Evolutionary conservation across 192 early-diverging fungal genomes (phyloP).

Genomic region (Umbelopsis sp.): DNA sequence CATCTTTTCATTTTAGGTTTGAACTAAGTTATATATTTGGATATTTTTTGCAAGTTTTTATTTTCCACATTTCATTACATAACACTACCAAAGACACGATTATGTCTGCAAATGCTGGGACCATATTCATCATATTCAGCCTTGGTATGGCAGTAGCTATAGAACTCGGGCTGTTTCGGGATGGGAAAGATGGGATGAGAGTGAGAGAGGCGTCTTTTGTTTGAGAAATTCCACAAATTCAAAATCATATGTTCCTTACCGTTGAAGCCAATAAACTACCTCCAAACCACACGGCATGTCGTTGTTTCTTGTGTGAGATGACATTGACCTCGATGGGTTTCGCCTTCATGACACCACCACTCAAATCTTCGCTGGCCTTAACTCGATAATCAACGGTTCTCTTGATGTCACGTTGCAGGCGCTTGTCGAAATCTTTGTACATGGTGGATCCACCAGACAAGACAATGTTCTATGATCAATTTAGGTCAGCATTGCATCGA

Average conservation of each 20-base stretch:
- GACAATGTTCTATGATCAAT: slow-evolving; percentile 85
- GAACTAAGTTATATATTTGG: too few relatives aligned
- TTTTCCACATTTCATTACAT: slow-evolving; percentile 26
- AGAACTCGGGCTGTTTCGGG: slow-evolving; percentile 78
- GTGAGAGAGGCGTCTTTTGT: slow-evolving; percentile 2
- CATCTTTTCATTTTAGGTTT: background rate
- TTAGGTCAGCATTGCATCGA: background rate
- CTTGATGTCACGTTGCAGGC: slow-evolving; percentile 95
- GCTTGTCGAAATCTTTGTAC: slow-evolving; percentile 96
- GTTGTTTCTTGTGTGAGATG: slow-evolving; percentile 96
- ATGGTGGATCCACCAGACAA: slow-evolving; percentile 98
- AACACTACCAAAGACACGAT: slow-evolving; percentile 78
- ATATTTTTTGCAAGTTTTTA: slow-evolving; percentile 6
- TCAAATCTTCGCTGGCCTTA: slow-evolving; percentile 73
- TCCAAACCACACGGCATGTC: slow-evolving; percentile 99
- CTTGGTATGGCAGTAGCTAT: slow-evolving; percentile 94
- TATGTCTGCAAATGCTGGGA: slow-evolving; percentile 92
- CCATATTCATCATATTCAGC: slow-evolving; percentile 98
- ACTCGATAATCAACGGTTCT: slow-evolving; percentile 78
- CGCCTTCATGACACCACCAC: slow-evolving; percentile 63
- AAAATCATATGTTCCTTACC: slow-evolving; percentile 49
- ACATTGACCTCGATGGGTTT: slow-evolving; percentile 95
- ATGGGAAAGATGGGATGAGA: slow-evolving; percentile 1
- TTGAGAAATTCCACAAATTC: background rate
- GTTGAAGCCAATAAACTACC: slow-evolving; percentile 93